A percentile compares a stretch with the other conserved stretches of the same genome.
These are phyloP conservation scores for Venturia oleaginea DNA, from an alignment of 2,329 filamentous ascomycete species.

Conservation along the genomic window DNA sequence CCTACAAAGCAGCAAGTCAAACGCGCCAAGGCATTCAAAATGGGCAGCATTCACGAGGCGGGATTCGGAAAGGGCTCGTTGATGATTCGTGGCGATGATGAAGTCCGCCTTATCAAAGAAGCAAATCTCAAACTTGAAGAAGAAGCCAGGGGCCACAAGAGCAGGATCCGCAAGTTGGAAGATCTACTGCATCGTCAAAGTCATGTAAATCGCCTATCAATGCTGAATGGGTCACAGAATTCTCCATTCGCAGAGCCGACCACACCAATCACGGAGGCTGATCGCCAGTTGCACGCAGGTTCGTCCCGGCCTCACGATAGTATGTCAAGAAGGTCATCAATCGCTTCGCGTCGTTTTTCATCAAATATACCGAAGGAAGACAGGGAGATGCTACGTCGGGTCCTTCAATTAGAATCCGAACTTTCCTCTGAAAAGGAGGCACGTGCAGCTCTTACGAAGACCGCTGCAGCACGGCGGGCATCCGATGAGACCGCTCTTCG, in stretches of 20 bases:
- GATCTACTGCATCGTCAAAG: constrained; percentile 82
- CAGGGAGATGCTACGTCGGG: constrained; percentile 51
- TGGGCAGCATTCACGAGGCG: constrained; percentile 90
- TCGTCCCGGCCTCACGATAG: constrained; percentile 26
- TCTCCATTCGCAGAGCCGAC: constrained; percentile 7
- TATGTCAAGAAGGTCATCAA: constrained; percentile 49
- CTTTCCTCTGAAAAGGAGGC: constrained; percentile 64
- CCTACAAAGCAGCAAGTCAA: constrained; percentile 82
- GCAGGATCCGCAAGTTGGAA: constrained; percentile 81
- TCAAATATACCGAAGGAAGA: constrained; percentile 51
- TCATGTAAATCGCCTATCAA: constrained; percentile 41
- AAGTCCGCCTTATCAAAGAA: constrained; percentile 48
- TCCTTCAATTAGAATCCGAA: constrained; percentile 67
- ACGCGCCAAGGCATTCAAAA: constrained; percentile 87
- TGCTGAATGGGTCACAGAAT: constrained; percentile 11
- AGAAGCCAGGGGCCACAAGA: constrained; percentile 78
- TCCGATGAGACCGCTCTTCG: constrained; percentile 48
- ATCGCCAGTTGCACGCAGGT: neutral
- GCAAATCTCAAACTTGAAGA: constrained; percentile 49
- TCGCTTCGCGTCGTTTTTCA: constrained; percentile 53
- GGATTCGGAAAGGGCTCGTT: constrained; percentile 78
- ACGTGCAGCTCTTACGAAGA: constrained; percentile 54
- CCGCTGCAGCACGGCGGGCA: constrained; percentile 4
- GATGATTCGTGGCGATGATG: constrained; percentile 77
- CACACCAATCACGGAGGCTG: constrained; percentile 10